phyloP scores from a whole-genome alignment of 176 grass and related monocot species.

The Oryza rufipogon region DNA sequence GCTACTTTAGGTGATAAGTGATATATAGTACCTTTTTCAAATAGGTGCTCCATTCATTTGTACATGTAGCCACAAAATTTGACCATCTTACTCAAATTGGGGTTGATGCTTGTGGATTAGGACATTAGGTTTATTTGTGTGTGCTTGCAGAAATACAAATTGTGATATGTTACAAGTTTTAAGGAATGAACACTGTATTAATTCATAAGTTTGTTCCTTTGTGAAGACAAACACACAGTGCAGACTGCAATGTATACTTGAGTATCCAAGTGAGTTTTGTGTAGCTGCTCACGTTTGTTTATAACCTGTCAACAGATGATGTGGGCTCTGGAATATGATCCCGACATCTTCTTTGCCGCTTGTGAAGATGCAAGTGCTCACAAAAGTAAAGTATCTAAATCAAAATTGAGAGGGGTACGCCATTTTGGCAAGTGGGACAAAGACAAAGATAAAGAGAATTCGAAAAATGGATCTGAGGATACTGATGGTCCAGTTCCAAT shows the following conservation, averaged over 20 bases:
- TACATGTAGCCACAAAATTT: not conserved
- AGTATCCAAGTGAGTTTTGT: not conserved
- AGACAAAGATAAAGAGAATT: conserved; percentile 51
- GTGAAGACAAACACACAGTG: not conserved
- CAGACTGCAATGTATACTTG: conserved; percentile 1
- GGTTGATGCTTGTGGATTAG: not conserved
- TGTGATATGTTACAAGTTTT: not conserved
- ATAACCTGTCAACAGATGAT: conserved; percentile 78
- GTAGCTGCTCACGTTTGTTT: conserved; percentile 29
- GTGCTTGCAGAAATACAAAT: conserved; percentile 7
- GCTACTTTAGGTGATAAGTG: not conserved
- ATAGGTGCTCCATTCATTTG: conserved; percentile 14
- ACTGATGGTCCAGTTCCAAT: conserved; percentile 86
- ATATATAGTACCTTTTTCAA: conserved; percentile 22
- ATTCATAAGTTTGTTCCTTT: conserved; percentile 6
- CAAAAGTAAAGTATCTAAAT: conserved; percentile 74
- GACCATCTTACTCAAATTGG: not conserved
- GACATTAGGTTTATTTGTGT: not conserved
- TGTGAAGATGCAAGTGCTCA: conserved; percentile 83
- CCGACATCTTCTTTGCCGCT: conserved; percentile 75
- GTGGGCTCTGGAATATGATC: conserved; percentile 99
- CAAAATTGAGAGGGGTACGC: conserved; percentile 74
- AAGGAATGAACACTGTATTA: not conserved
- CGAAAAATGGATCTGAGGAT: conserved; percentile 58
- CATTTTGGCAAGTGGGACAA: conserved; percentile 86